Percentiles rank a stretch among this genome's conserved stretches.
These are phyloP conservation scores for Adansonia digitata DNA, from an alignment of 345 rosid species.

Conservation along the genomic window DNA sequence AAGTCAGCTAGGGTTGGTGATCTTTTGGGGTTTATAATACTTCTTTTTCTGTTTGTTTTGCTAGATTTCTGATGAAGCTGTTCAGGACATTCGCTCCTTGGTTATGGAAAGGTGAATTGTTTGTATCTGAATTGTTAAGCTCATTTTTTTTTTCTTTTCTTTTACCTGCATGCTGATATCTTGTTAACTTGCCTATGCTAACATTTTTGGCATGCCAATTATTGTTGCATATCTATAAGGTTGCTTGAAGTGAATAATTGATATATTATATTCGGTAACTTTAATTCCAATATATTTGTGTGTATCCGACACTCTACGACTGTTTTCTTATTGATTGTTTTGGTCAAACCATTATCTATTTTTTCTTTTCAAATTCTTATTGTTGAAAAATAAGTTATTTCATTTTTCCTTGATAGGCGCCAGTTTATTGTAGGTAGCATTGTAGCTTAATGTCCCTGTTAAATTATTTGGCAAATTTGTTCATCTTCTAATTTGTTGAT, in stretches of 20 bases:
- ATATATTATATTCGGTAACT: not conserved
- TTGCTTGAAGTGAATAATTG: not conserved
- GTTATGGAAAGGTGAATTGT: conserved; percentile 60
- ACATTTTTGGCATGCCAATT: not conserved
- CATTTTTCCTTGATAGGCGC: not conserved
- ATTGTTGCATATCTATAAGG: not conserved
- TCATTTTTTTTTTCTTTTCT: not conserved
- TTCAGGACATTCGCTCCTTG: conserved; percentile 60
- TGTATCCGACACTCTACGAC: not conserved
- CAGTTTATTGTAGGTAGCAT: not conserved
- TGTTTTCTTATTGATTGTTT: not conserved
- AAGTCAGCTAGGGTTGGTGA: not conserved
- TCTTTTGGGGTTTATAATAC: conserved; percentile 3
- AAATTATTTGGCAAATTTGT: not conserved
- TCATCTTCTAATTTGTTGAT: not conserved
- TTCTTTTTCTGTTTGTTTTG: conserved; percentile 20
- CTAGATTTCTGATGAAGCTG: conserved; percentile 92
- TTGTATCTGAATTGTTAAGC: not conserved
- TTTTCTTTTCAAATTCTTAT: conserved; percentile 4
- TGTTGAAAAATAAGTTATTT: not conserved
- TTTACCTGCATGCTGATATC: not conserved
- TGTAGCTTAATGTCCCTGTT: not conserved
- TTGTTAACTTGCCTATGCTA: not conserved
- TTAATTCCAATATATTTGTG: not conserved
- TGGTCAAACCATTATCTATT: conserved; percentile 3